Conservation (phyloP, 2,329 filamentous ascomycete species). For the Talaromyces amestolkiae region DNA sequence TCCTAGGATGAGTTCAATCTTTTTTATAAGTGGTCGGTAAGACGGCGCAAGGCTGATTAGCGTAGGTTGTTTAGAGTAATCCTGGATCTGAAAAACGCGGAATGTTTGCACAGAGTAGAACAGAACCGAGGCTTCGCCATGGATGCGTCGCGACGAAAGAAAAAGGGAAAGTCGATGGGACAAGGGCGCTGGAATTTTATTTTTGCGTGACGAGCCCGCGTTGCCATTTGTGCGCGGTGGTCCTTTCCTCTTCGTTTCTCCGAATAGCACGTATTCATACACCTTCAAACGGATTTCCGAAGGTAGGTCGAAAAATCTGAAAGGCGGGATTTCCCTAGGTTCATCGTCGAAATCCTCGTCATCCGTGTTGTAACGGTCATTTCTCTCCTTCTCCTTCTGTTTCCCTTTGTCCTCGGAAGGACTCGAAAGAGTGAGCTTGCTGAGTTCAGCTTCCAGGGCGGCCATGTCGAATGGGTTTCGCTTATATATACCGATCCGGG, state of each 20-base stretch:
- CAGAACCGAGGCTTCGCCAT: slow-evolving; percentile 51
- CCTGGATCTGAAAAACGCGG: slow-evolving; percentile 53
- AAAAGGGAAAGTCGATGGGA: slow-evolving; percentile 41
- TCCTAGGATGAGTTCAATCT: slow-evolving; percentile 57
- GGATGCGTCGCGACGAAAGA: slow-evolving; percentile 43
- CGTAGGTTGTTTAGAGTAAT: slow-evolving; percentile 45
- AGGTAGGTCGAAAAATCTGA: slow-evolving; percentile 54
- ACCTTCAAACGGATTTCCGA: slow-evolving; percentile 54
- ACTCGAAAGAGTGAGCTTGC: slow-evolving; percentile 28
- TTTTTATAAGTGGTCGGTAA: slow-evolving; percentile 53
- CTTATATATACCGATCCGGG: not conserved
- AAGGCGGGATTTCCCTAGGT: slow-evolving; percentile 30
- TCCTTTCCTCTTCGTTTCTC: slow-evolving; percentile 30
- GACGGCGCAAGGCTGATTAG: slow-evolving; percentile 50
- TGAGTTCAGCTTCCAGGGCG: slow-evolving; percentile 25
- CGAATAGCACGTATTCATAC: slow-evolving; percentile 47
- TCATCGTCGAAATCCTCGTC: slow-evolving; percentile 20
- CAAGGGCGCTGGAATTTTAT: slow-evolving; percentile 32
- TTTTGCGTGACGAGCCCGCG: slow-evolving; percentile 38
- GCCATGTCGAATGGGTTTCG: slow-evolving; percentile 22
- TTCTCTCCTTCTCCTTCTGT: slow-evolving; percentile 19
- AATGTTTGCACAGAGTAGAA: slow-evolving; percentile 55
- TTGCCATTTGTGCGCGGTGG: slow-evolving; percentile 29
- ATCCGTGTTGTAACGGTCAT: slow-evolving; percentile 22
- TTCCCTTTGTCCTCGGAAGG: not conserved